These are phyloP conservation scores for Fraxinus floribunda DNA, from an alignment of 305 asterid genomes.

Conservation along the genomic window DNA sequence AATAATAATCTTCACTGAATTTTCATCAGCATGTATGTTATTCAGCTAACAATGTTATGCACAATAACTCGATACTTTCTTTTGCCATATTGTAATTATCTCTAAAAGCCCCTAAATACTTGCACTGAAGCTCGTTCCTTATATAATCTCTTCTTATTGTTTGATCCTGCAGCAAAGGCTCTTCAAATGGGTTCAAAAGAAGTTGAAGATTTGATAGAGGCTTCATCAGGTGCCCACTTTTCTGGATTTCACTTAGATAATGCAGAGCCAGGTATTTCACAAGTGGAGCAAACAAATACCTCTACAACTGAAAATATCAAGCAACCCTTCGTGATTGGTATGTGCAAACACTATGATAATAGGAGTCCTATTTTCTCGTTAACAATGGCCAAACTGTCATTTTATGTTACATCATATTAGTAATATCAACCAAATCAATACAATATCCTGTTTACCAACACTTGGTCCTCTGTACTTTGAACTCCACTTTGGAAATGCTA, in stretches of 20 bases:
- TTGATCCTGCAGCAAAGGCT: constrained; percentile 29
- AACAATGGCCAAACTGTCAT: constrained; percentile 10
- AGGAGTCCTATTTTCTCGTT: constrained; percentile 14
- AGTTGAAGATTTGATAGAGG: constrained; percentile 78
- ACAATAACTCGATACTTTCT: not conserved
- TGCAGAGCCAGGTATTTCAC: constrained; percentile 32
- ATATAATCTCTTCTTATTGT: not conserved
- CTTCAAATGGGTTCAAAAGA: constrained; percentile 73
- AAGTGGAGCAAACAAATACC: constrained; percentile 47
- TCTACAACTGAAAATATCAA: constrained; percentile 52
- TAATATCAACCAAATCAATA: not conserved
- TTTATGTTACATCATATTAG: not conserved
- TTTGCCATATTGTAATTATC: constrained; percentile 8
- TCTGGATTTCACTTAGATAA: constrained; percentile 79
- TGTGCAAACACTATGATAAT: constrained; percentile 11
- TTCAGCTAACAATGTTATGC: not conserved
- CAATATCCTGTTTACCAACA: not conserved
- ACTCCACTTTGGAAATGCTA: not conserved
- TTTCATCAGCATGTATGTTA: not conserved
- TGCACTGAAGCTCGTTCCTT: constrained; percentile 18
- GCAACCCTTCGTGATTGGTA: constrained; percentile 93
- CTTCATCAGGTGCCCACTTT: constrained; percentile 85
- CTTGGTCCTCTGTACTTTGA: not conserved
- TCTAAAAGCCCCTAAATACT: not conserved
- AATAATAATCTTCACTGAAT: not conserved